Percentiles rank a stretch among this genome's conserved stretches.
These are phyloP conservation scores for Plasmodium billcollinsi DNA, from an alignment of 169 alveolate species.

Conservation along the genomic window DNA sequence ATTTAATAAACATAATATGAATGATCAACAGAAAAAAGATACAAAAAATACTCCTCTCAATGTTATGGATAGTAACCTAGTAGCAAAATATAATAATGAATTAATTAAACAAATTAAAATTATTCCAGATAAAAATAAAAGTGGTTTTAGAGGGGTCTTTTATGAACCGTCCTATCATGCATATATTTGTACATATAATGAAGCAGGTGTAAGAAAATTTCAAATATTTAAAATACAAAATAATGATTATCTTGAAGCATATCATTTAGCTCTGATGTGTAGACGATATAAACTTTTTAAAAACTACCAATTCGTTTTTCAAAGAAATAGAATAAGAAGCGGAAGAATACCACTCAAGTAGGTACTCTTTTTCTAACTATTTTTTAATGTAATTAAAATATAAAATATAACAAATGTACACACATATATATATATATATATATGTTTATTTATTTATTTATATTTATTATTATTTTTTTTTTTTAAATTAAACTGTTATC, in stretches of 20 bases:
- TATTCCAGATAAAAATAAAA: slow-evolving; percentile 83
- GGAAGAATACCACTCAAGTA: slow-evolving; percentile 81
- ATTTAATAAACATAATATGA: slow-evolving; percentile 47
- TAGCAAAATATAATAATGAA: slow-evolving; percentile 70
- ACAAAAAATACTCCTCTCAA: slow-evolving; percentile 3
- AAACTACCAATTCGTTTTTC: slow-evolving; percentile 83
- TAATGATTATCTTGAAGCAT: slow-evolving; percentile 82
- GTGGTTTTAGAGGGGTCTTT: slow-evolving; percentile 87
- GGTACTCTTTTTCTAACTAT: background rate
- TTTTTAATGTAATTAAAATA: background rate
- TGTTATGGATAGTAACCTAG: slow-evolving; percentile 28
- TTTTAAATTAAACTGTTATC: background rate
- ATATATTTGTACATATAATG: slow-evolving; percentile 81
- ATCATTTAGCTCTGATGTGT: slow-evolving; percentile 83
- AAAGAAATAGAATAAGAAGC: slow-evolving; percentile 80
- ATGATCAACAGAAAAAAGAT: slow-evolving; percentile 12
- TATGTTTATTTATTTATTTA: too few relatives aligned
- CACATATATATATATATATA: too few relatives aligned
- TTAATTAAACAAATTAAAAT: slow-evolving; percentile 77
- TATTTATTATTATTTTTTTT: too few relatives aligned
- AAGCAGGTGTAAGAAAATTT: slow-evolving; percentile 83
- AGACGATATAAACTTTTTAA: slow-evolving; percentile 79
- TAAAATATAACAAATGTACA: background rate
- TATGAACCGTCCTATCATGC: slow-evolving; percentile 80
- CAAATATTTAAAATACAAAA: slow-evolving; percentile 79